phyloP scores from a whole-genome alignment of 441 rosid species.

The Adansonia madagascariensis region DNA sequence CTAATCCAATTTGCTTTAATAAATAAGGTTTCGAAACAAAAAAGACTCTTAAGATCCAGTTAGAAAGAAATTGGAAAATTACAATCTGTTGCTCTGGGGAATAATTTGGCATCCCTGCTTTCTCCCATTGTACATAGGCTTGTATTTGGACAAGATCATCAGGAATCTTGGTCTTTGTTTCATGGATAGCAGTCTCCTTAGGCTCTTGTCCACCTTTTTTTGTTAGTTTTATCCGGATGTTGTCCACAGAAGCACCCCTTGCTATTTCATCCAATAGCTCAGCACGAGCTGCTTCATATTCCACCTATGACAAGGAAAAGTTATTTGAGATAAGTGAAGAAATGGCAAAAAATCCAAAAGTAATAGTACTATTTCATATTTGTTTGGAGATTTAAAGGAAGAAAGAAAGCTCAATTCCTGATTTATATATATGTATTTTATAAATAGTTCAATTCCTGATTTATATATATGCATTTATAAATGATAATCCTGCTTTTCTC shows the following conservation, averaged over 20 bases:
- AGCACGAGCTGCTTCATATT: slow-evolving; percentile 88
- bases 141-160: slow-evolving; percentile 63
- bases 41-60: slow-evolving; percentile 15
- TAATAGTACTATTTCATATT: not conserved
- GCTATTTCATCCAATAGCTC: slow-evolving; percentile 85
- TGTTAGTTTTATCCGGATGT: slow-evolving; percentile 63
- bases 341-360: slow-evolving; percentile 6
- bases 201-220: slow-evolving; percentile 49
- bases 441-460: not conserved
- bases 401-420: slow-evolving; percentile 4
- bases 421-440: not conserved
- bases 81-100: slow-evolving; percentile 62
- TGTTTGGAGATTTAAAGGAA: not conserved
- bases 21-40: not conserved
- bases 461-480: not conserved
- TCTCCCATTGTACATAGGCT: slow-evolving; percentile 65
- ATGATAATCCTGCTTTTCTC: not conserved
- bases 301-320: slow-evolving; percentile 56
- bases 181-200: slow-evolving; percentile 43
- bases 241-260: slow-evolving; percentile 72
- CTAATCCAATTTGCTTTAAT: not conserved
- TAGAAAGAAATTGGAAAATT: slow-evolving; percentile 29
- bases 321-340: not conserved
- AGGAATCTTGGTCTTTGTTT: slow-evolving; percentile 46
- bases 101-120: slow-evolving; percentile 71